phyloP scores from a whole-genome alignment of 192 early-diverging fungal genomes.

The Coemansia sp. region DNA sequence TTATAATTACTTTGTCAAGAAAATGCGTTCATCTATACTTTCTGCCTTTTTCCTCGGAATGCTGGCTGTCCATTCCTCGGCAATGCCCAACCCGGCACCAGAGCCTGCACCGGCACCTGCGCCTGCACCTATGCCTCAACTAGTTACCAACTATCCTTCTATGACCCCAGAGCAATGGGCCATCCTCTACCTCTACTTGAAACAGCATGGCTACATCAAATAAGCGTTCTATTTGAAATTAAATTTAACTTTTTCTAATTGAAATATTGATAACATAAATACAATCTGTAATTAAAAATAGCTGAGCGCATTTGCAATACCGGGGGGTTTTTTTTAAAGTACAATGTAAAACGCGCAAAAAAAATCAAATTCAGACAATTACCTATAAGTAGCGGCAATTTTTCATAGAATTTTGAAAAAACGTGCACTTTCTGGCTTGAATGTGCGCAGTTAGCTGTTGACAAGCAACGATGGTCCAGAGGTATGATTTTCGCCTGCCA shows the following conservation, averaged over 20 bases:
- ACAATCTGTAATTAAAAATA: no score
- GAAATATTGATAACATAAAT: no score
- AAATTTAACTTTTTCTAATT: no score
- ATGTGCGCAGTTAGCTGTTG: no score
- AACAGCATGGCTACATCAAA: conserved; percentile 12
- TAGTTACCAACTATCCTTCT: conserved; percentile 17
- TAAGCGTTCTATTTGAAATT: neutral
- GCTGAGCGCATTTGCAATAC: no score
- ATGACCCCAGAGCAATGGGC: conserved; percentile 18
- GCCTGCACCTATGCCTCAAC: conserved; percentile 14
- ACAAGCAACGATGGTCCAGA: conserved; percentile 54
- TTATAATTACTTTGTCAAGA: neutral
- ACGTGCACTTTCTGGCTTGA: no score
- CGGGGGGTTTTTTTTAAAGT: no score
- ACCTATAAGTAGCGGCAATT: no score
- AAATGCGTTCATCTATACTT: conserved; percentile 2
- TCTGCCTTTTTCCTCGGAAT: conserved; percentile 4
- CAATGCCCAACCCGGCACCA: conserved; percentile 10
- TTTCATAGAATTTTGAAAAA: no score
- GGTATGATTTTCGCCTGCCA: conserved; percentile 75
- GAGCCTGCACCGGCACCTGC: conserved; percentile 10
- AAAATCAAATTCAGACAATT: no score
- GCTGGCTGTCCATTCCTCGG: neutral
- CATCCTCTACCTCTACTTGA: conserved; percentile 12
- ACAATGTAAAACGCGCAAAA: neutral